Base-by-base conservation (phyloP, 768 basidiomycete genomes). In the Tulasnella sp. region DNA sequence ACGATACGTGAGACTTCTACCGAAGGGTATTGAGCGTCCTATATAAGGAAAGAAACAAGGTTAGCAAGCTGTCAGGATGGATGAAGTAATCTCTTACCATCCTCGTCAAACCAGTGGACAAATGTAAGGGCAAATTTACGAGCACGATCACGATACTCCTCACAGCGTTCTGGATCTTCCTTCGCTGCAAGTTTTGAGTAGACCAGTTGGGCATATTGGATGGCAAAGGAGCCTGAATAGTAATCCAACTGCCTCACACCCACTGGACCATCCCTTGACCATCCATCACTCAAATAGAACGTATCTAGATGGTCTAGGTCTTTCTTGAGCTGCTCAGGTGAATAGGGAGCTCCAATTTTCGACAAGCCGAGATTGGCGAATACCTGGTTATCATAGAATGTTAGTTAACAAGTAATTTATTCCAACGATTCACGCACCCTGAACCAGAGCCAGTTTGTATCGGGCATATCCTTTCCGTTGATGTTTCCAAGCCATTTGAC, bases 391-490 rank as follows among this genome's bases (percentile, higher is more conserved):
- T 52, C 10, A 44, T 10, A 4, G 32, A 55, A 4, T 33, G 24
- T 49, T 45, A 28, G 32, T 46, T 24, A 24, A 49, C 25, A 48
- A 51, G 27, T 9, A 35, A 24, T 29, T 31, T 27, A 12, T 41
- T 42, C 37, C 29, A 40, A 32, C 45, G 35, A 4, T 54, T 4
- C 13, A 65, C 74, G 37, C 51, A 78, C 81, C 52, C 82, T 71
- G 65, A 85, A 85, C 83, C 83, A 85, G 5, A 87, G 69, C 81
- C 83, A 84, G 59, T 85, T 85, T 5, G 82, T 84, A 60, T 84
- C 81, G 22, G 82, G 81, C 81, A 85, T 84, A 55, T 79, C 74
- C 68, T 83, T 84, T 63, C 80, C 78, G 60, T 83, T 85, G 73
- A 85, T 83, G 0, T 78, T 75, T 6, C 78, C 75, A 3, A 85